Evolutionary conservation across 129 eudicot genomes (phyloP), one percentile per base, ranked within the genome.

Genomic region (Flaveria robusta): DNA sequence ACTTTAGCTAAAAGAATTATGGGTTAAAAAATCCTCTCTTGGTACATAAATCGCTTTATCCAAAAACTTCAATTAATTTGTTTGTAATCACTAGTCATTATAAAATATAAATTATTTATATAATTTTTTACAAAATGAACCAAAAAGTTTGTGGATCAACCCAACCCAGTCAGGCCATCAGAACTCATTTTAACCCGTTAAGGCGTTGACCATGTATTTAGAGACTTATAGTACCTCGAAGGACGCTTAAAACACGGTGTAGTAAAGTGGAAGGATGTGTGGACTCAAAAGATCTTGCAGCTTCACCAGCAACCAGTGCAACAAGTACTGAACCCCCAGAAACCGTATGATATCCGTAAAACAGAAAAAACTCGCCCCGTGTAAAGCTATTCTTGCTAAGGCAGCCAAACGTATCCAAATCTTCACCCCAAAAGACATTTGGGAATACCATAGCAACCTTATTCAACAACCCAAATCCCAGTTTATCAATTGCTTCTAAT

Each of bases 271-370:
- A 83, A 7, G 97, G 93, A 49, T 67, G 78, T 13, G 88, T 84
- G 59, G 15, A 39, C 76, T 93, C 98, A 81, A 93, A 93, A 18
- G 83, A 79, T 62, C 66, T 84, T 2, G 97, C 97, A 79, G 98
- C 98, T 78, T 90, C 97, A 43, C 98, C 98, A 31, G 97, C 97
- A 41, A 93, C 97, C 58, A 93, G 81, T 10, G 93, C 98, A 56
- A 90, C 89, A 42, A 93, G 97, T 24, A 85, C 91, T 18, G 98
- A 80, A 22, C 96, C 97, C n/a, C 98, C 98, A 2, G 96, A 90
- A 81, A 93, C 96, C 19, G 96, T 93, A 79, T 91, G 98, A 86
- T 93, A 93, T 80, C 98, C 72, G 66, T 93, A 93, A 75, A 93
- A 93, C 77, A 93, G 79, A 69, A 93, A 90, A 72, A 85, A 93